phyloP scores from a whole-genome alignment of 176 grass and related monocot genomes.

The Echinochloa phyllopogon region DNA sequence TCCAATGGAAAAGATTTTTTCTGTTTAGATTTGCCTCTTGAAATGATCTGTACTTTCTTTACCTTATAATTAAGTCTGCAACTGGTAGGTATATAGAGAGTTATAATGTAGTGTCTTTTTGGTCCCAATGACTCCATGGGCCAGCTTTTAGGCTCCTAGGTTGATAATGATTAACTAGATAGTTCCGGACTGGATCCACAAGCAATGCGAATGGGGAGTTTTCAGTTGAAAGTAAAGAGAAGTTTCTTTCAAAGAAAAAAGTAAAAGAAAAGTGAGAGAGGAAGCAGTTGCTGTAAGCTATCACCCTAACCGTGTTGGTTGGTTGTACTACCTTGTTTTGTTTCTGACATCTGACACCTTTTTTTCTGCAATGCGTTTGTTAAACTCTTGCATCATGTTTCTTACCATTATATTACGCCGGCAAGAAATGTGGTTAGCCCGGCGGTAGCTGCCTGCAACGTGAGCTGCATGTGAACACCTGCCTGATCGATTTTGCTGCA shows the following conservation, averaged over 20 bases:
- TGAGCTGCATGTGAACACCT: not conserved
- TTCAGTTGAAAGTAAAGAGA: not conserved
- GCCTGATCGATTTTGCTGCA: not conserved
- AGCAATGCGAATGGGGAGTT: not conserved
- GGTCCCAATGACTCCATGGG: not conserved
- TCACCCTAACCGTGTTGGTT: slow-evolving; percentile 19
- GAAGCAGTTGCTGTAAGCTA: slow-evolving; percentile 2
- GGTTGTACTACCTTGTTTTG: not conserved
- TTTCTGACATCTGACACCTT: not conserved
- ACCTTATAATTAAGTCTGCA: too few relatives aligned
- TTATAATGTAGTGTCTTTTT: not conserved
- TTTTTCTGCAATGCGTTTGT: not conserved
- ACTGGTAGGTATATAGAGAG: too few relatives aligned
- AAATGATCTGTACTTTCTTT: not conserved
- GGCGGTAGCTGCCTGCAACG: not conserved
- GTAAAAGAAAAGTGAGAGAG: not conserved
- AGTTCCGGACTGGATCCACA: not conserved
- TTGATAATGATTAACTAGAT: not conserved
- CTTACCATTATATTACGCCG: not conserved
- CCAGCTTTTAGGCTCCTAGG: not conserved
- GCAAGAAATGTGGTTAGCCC: not conserved
- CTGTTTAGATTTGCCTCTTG: not conserved
- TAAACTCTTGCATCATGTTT: not conserved
- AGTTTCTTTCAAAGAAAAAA: too few relatives aligned
- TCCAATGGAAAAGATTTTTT: not conserved